These are phyloP conservation scores for Austroboletus sp. DNA, from an alignment of 1,284 basidiomycete genomes.

Conservation along the genomic window DNA sequence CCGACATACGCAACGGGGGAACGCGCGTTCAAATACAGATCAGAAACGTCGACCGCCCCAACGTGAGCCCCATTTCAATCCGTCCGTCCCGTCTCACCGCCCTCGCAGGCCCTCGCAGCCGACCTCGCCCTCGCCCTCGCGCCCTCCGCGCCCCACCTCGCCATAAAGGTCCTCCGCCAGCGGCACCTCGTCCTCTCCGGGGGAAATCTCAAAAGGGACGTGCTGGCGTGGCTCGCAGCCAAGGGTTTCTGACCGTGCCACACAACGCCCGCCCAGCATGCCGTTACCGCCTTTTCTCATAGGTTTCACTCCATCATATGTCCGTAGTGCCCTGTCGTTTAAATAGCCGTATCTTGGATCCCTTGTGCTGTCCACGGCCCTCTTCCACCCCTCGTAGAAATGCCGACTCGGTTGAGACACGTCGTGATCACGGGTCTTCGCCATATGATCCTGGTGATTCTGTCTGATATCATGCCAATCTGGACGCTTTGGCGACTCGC, in stretches of 20 bases:
- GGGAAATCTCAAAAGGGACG: conserved; percentile 52
- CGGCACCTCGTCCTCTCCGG: conserved; percentile 53
- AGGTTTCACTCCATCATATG: conserved; percentile 11
- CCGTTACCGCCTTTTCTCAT: conserved; percentile 7
- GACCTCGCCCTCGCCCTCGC: conserved; percentile 47
- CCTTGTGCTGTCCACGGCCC: background rate
- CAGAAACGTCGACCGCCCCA: conserved; percentile 43
- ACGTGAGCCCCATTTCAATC: conserved; percentile 29
- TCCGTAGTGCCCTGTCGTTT: conserved; percentile 15
- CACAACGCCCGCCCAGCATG: conserved; percentile 9
- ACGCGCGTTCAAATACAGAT: conserved; percentile 47
- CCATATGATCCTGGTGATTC: background rate
- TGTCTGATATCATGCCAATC: too few relatives aligned
- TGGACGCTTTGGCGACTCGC: too few relatives aligned
- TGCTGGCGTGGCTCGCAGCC: conserved; percentile 51
- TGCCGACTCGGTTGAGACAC: background rate
- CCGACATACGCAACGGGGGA: conserved; percentile 60
- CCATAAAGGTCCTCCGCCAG: conserved; percentile 39
- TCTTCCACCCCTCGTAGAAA: too few relatives aligned
- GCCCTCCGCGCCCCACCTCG: conserved; percentile 42
- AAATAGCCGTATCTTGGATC: conserved; percentile 14
- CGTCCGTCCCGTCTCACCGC: background rate
- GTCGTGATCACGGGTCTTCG: too few relatives aligned
- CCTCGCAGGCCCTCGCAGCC: conserved; percentile 43
- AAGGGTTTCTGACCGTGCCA: conserved; percentile 47